Conservation (phyloP, 2,329 filamentous ascomycete species). For the Microdochium paspali region DNA sequence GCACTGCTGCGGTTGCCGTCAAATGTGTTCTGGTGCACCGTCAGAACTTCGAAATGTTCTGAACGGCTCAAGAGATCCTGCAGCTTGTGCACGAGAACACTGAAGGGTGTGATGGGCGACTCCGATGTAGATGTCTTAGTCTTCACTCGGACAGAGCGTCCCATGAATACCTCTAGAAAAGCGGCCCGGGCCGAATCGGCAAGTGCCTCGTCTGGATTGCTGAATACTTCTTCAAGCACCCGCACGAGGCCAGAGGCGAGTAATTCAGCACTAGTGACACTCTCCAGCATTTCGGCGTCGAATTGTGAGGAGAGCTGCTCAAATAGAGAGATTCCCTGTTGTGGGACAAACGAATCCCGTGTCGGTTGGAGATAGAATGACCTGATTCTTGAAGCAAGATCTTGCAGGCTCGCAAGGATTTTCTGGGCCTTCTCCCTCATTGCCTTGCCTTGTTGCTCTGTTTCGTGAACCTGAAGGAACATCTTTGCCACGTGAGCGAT, state of each 20-base stretch:
- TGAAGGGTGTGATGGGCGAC: slow-evolving; percentile 75
- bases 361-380: slow-evolving; percentile 55
- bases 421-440: slow-evolving; percentile 72
- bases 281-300: slow-evolving; percentile 78
- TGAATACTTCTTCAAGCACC: slow-evolving; percentile 74
- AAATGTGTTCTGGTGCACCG: slow-evolving; percentile 84
- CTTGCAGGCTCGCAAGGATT: slow-evolving; percentile 65
- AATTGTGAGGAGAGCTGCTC: slow-evolving; percentile 72
- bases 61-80: slow-evolving; percentile 94
- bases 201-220: slow-evolving; percentile 53
- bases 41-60: slow-evolving; percentile 96
- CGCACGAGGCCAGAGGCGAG: slow-evolving; percentile 85
- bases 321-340: slow-evolving; percentile 60
- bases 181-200: slow-evolving; percentile 64
- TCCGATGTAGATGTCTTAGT: slow-evolving; percentile 54
- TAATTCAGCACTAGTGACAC: slow-evolving; percentile 90
- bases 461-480: slow-evolving; percentile 78
- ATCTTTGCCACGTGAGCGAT: slow-evolving; percentile 71
- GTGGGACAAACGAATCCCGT: slow-evolving; percentile 30
- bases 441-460: slow-evolving; percentile 57
- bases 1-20: slow-evolving; percentile 86
- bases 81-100: slow-evolving; percentile 83
- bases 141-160: slow-evolving; percentile 56
- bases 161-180: slow-evolving; percentile 92
- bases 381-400: slow-evolving; percentile 63